Base-by-base conservation (phyloP, 352 stramenopile genomes). In the Phytopythium boreale region DNA sequence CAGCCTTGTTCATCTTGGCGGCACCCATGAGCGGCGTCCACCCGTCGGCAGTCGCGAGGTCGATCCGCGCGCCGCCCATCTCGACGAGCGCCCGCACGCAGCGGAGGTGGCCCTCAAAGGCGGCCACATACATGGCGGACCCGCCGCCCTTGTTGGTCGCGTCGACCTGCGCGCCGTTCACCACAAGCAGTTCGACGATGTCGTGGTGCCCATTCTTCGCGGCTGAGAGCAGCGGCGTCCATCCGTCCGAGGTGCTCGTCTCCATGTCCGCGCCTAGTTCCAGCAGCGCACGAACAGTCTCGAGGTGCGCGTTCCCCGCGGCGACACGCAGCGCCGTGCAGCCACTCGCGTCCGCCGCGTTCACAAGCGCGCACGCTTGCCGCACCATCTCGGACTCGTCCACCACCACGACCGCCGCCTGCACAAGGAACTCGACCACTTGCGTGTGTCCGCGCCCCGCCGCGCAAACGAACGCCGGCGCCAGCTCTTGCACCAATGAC, bases 1-100 rank as follows among this genome's bases (percentile, higher is more conserved):
- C 66, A 12, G 26, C 27, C 12, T 62, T 58, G 41, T 63, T 63
- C 55, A 66, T 66, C 29, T 76, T 68, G 34, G 70, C 67, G 36
- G 60, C 63, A 17, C 55, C 67, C 66, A 76, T 71, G 14, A 76
- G 39, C 11, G 70, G 59, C 26, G 70, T 74, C 67, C 63, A 71
- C 1, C 66, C 67, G 46, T 76, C 70, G 2, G 34, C 61, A 29
- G 51, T 64, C 26, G 69, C 31, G 27, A 67, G 31, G 15, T 56
- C 67, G 27, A 56, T 10, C 7, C 43, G 31, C 34, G 55, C 55
- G 43, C 62, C 53, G 8, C 67, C 66, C 29, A 44, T 49, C n/a
- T 63, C 50, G 17, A 76, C 43, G 20, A 76, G 66, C 22, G 47
- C 37, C 7, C 20, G 55, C 15, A 71, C 69, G 39, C 67, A 47